Conservation (phyloP, 139 green algal genomes). For the Marvania coccoides region DNA sequence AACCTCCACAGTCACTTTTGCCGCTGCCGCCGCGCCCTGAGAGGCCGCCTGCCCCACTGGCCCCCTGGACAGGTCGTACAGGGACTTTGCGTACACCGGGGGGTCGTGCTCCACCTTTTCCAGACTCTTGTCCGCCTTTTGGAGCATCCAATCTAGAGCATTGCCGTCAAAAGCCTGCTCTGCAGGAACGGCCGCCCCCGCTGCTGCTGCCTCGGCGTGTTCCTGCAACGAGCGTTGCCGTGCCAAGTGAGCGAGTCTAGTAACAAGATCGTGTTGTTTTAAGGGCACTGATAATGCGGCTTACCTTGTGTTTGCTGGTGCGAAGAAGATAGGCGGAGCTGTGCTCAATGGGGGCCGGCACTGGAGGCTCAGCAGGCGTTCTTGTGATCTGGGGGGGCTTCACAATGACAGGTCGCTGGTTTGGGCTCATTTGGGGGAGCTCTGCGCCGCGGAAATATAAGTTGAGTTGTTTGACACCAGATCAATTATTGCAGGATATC, state of each 20-base stretch:
- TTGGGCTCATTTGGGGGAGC: too few species aligned
- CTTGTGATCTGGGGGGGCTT: neutral
- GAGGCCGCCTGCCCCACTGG: conserved; percentile 20
- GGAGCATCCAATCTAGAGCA: conserved; percentile 30
- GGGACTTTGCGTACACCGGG: conserved; percentile 12
- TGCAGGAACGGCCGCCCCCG: neutral
- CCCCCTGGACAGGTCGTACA: conserved; percentile 8
- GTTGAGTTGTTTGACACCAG: too few species aligned
- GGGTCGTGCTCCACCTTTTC: conserved; percentile 27
- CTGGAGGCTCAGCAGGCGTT: neutral
- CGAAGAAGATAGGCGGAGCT: conserved; percentile 14
- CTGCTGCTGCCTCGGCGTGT: neutral
- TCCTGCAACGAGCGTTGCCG: too few species aligned
- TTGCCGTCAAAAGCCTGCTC: conserved; percentile 15
- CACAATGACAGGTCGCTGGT: neutral
- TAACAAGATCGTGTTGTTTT: too few species aligned
- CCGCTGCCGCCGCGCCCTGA: conserved; percentile 7
- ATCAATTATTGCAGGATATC: too few species aligned
- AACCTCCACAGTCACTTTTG: conserved; percentile 24
- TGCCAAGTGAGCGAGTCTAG: too few species aligned
- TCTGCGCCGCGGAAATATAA: too few species aligned
- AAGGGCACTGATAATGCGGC: too few species aligned
- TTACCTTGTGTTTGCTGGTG: neutral
- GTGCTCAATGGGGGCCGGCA: conserved; percentile 11
- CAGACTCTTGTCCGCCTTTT: conserved; percentile 25